Conservation (phyloP, 2,329 filamentous ascomycete species). For the Paracorniculantispora psalliotae region DNA sequence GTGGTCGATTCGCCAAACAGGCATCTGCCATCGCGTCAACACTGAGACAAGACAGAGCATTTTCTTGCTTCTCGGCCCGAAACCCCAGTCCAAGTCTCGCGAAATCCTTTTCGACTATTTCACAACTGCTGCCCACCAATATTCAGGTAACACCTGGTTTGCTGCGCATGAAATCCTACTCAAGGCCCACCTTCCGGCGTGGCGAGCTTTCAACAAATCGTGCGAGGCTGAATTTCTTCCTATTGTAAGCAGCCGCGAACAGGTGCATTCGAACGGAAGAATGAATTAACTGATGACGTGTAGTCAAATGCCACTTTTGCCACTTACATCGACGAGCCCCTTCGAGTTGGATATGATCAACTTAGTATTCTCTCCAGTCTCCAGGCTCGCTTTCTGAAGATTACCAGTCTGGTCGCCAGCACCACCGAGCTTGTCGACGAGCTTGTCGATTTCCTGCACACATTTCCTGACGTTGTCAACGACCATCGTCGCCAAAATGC, state of each 20-base stretch:
- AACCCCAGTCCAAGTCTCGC: constrained; percentile 21
- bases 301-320: constrained; percentile 24
- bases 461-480: not conserved
- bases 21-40: constrained; percentile 23
- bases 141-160: constrained; percentile 7
- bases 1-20: constrained; percentile 26
- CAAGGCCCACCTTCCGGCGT: constrained; percentile 21
- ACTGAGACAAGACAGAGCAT: constrained; percentile 18
- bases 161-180: constrained; percentile 22
- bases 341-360: constrained; percentile 24
- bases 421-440: constrained; percentile 19
- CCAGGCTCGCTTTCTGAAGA: constrained; percentile 22
- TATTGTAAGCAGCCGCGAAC: constrained; percentile 17
- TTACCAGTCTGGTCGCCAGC: constrained; percentile 19
- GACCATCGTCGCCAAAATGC: not conserved
- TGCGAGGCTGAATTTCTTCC: constrained; percentile 22
- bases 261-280: not conserved
- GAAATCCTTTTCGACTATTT: constrained; percentile 15
- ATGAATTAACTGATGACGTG: not conserved
- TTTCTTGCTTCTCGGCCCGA: constrained; percentile 23
- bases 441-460: constrained; percentile 14
- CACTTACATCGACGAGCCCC: constrained; percentile 24
- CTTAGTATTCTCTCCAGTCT: constrained; percentile 22
- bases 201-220: constrained; percentile 22
- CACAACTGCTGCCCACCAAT: not conserved